A percentile compares a stretch with the other conserved stretches of the same genome.
Evolutionary conservation across 2,329 filamentous ascomycete species (phyloP).

Genomic region (Basipetospora sp.): DNA sequence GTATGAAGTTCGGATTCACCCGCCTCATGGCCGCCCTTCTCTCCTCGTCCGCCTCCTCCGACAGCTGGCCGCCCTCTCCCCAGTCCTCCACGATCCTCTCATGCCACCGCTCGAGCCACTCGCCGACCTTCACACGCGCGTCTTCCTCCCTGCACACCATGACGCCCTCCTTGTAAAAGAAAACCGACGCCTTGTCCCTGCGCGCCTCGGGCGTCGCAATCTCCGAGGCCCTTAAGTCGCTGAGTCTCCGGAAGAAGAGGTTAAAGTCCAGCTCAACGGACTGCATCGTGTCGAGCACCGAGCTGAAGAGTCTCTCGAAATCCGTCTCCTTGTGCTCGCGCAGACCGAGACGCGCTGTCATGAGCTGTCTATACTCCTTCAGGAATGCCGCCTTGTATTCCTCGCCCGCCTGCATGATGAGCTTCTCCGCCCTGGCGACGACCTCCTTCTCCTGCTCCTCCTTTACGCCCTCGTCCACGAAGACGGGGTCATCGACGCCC

Average conservation of each 20-base stretch:
- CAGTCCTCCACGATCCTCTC: conserved; percentile 61
- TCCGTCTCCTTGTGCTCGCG: conserved; percentile 54
- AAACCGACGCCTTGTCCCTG: conserved; percentile 42
- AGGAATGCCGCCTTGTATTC: conserved; percentile 83
- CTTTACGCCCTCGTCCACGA: conserved; percentile 55
- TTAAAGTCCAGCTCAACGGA: conserved; percentile 80
- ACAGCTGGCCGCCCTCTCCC: conserved; percentile 29
- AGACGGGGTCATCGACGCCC: conserved; percentile 55
- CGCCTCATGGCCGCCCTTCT: conserved; percentile 62
- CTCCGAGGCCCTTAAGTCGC: conserved; percentile 42
- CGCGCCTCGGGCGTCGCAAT: conserved; percentile 45
- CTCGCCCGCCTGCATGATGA: conserved; percentile 68
- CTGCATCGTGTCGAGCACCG: conserved; percentile 68
- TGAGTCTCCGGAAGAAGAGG: conserved; percentile 76
- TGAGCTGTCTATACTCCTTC: conserved; percentile 74
- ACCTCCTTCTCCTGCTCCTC: conserved; percentile 31
- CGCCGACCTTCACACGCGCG: conserved; percentile 50
- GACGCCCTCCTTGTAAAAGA: conserved; percentile 66
- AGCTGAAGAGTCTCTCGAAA: conserved; percentile 69
- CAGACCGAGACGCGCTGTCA: conserved; percentile 67
- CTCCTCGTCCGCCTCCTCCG: conserved; percentile 35
- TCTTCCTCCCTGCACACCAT: conserved; percentile 41
- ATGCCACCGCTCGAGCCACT: conserved; percentile 73
- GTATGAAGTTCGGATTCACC: conserved; percentile 86
- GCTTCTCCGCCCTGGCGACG: conserved; percentile 62